Evolutionary conservation across 2,329 filamentous ascomycete genomes (phyloP), one percentile per base, ranked within the genome.

Genomic region (Hymenoscyphus repandus): DNA sequence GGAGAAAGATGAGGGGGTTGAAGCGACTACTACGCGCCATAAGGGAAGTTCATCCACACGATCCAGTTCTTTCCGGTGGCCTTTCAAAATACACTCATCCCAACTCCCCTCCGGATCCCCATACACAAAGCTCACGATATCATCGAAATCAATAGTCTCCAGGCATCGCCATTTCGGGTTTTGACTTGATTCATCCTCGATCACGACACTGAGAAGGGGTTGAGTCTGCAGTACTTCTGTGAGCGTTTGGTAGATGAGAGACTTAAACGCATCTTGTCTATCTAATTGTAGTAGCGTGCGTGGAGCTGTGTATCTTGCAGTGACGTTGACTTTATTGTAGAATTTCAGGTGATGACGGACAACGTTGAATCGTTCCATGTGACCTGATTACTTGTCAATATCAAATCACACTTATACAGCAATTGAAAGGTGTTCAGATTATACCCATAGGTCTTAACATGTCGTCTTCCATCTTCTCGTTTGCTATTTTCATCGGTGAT

Each of bases 321-420:
- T 45, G 6, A 59, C 53, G 27, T 49, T 48, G 36, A 59, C 49
- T 32, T 54, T 58, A 45, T 58, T 61, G 47, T 58, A 61, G 40
- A 61, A 56, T 32, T 53, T 53, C n/a, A 61, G 33, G 27, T 50
- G n/a, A 39, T 55, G 56, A 10, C 56, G 50, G 15, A 43, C 27
- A 31, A 61, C 58, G 20, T 55, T 55, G 50, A 53, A 61, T 6
- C 56, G 49, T 22, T 60, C 58, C 49, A 60, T 50, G 30, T 39
- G 33, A 34, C 57, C 57, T 59, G 34, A 11, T 37, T 27, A 27
- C 22, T 27, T 7, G n/a, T n/a, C n/a, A n/a, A n/a, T n/a, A n/a
- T n/a, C n/a, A n/a, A n/a, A n/a, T n/a, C n/a, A n/a, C n/a, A n/a
- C n/a, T n/a, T n/a, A n/a, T n/a, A n/a, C n/a, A n/a, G n/a, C n/a